Conservation (phyloP, 164 flowering plant genomes). For the Vitis labrusca region DNA sequence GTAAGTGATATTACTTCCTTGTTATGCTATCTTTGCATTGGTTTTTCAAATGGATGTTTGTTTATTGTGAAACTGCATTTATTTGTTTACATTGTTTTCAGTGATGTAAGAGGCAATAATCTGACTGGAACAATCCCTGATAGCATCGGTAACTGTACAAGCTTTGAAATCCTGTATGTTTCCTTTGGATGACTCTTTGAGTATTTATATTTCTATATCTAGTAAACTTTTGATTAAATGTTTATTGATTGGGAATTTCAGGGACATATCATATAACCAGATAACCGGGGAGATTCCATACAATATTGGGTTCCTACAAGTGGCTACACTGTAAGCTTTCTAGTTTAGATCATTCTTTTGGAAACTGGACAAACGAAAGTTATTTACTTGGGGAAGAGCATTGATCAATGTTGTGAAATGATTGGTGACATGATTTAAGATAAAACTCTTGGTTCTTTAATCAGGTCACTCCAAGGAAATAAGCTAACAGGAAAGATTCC, state of each 20-base stretch:
- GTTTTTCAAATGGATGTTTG: background rate
- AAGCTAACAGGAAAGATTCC: conserved; percentile 82
- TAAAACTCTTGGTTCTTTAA: background rate
- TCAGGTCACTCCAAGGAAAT: conserved; percentile 92
- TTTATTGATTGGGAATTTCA: conserved; percentile 16
- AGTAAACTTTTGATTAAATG: background rate
- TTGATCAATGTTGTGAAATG: background rate
- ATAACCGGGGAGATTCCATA: conserved; percentile 92
- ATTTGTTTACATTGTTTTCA: conserved; percentile 20
- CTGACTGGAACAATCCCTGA: conserved; percentile 82
- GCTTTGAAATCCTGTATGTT: conserved; percentile 85
- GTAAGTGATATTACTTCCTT: conserved; percentile 41
- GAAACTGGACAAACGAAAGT: background rate
- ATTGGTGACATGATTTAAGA: too few species aligned
- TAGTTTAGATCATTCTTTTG: background rate
- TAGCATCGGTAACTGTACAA: conserved; percentile 91
- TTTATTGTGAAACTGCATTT: background rate
- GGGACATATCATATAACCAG: conserved; percentile 93
- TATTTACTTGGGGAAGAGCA: background rate
- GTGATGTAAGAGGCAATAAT: conserved; percentile 92
- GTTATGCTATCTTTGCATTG: background rate
- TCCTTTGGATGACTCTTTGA: background rate
- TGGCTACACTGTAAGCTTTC: conserved; percentile 78
- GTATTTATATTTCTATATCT: background rate
- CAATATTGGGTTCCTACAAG: conserved; percentile 94